phyloP scores from a whole-genome alignment of 2,329 filamentous ascomycete species.

The Aciculosporium take region DNA sequence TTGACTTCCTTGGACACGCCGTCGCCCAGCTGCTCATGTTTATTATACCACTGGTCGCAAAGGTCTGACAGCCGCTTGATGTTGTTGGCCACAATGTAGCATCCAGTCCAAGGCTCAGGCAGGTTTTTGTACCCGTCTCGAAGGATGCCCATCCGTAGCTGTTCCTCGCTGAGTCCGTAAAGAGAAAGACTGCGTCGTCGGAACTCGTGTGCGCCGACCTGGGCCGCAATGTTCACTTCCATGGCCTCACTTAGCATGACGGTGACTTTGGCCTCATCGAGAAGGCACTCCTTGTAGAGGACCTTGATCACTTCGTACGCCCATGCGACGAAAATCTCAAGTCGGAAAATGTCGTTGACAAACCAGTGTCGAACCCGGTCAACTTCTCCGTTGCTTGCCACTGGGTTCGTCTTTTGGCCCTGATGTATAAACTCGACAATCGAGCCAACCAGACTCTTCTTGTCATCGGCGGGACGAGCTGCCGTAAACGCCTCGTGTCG shows the following conservation, averaged over 20 bases:
- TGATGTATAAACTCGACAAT: conserved; percentile 65
- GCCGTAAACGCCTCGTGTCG: conserved; percentile 57
- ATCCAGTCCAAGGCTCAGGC: conserved; percentile 77
- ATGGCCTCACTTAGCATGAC: conserved; percentile 53
- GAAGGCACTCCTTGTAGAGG: conserved; percentile 46
- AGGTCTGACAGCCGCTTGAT: conserved; percentile 45
- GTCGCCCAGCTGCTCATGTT: conserved; percentile 23
- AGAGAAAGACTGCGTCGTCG: conserved; percentile 51
- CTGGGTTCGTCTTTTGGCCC: conserved; percentile 55
- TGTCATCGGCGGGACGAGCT: conserved; percentile 42
- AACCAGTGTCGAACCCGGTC: conserved; percentile 82
- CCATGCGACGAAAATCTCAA: conserved; percentile 68
- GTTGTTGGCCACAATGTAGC: conserved; percentile 46
- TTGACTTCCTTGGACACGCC: conserved; percentile 16
- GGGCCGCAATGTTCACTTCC: conserved; percentile 44
- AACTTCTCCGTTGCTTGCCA: conserved; percentile 52
- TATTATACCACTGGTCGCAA: conserved; percentile 38
- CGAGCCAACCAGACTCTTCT: conserved; percentile 57
- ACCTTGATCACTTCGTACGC: conserved; percentile 63
- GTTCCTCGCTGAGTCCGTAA: conserved; percentile 60
- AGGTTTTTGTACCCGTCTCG: conserved; percentile 51
- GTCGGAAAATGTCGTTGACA: conserved; percentile 54
- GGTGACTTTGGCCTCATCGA: conserved; percentile 40
- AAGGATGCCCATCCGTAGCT: conserved; percentile 51
- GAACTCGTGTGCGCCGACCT: conserved; percentile 50